A percentile compares a stretch with the other conserved stretches of the same genome.
These are phyloP conservation scores for Phlebopus sp. DNA, from an alignment of 1,284 basidiomycete species.

Conservation along the genomic window DNA sequence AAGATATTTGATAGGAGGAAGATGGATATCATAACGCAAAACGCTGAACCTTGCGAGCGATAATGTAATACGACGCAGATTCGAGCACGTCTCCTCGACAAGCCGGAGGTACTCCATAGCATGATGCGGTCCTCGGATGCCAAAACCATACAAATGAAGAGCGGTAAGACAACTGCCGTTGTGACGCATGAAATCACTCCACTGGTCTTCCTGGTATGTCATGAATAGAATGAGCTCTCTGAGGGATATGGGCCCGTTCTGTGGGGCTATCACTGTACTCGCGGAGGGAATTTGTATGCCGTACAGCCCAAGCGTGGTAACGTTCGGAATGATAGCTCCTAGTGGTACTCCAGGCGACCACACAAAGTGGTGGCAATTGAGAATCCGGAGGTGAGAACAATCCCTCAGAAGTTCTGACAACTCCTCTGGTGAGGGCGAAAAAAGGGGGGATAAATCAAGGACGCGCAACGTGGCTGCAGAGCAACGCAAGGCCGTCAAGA, in stretches of 20 bases:
- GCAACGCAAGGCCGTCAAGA: constrained; percentile 17
- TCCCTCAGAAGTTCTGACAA: constrained; percentile 10
- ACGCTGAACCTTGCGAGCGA: constrained; percentile 8
- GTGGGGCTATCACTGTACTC: not conserved
- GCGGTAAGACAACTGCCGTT: constrained; percentile 20
- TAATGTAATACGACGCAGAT: constrained; percentile 22
- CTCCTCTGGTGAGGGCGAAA: not conserved
- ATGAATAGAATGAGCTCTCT: constrained; percentile 18
- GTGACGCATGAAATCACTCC: constrained; percentile 12
- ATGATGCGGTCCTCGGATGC: not conserved
- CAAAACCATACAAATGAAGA: not conserved
- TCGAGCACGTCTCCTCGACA: constrained; percentile 16
- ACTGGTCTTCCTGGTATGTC: not conserved
- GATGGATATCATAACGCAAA: not conserved
- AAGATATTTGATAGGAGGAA: constrained; percentile 19
- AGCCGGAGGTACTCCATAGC: constrained; percentile 4
- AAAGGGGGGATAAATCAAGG: constrained; percentile 13
- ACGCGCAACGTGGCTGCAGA: constrained; percentile 19
- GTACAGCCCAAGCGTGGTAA: constrained; percentile 18
- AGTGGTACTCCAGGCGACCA: constrained; percentile 10
- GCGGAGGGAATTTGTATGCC: not conserved
- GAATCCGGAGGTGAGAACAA: constrained; percentile 21
- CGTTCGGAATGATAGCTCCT: constrained; percentile 11
- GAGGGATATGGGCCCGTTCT: constrained; percentile 8
- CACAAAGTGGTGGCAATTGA: constrained; percentile 9